Evolutionary conservation across 768 basidiomycete genomes (phyloP).

Genomic region (Botryobasidium botryosum): DNA sequence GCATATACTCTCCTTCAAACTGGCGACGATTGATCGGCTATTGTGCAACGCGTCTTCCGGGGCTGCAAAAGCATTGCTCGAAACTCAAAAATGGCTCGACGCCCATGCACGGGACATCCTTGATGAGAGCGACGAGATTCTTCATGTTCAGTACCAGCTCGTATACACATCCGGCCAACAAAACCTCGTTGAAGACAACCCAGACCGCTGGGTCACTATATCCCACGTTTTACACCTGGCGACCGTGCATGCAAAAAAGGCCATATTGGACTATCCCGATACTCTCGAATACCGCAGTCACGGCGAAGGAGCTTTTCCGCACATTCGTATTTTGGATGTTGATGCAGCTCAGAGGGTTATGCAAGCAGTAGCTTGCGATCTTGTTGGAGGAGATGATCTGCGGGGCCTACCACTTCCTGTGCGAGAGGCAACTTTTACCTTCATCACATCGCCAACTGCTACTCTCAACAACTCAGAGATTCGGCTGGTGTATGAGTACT

Average conservation of each 20-base stretch:
- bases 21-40: slow-evolving; percentile 31
- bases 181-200: slow-evolving; percentile 1
- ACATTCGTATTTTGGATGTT: not conserved
- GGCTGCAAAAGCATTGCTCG: slow-evolving; percentile 7
- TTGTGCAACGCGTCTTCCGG: not conserved
- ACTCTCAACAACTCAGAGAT: too few species aligned
- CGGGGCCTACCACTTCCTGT: too few species aligned
- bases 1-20: slow-evolving; percentile 34
- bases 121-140: slow-evolving; percentile 28
- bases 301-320: not conserved
- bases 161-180: slow-evolving; percentile 5
- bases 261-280: not conserved
- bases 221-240: slow-evolving; percentile 5
- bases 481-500: too few species aligned
- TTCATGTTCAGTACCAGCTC: slow-evolving; percentile 7
- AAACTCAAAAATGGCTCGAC: slow-evolving; percentile 14
- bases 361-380: not conserved
- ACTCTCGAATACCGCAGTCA: not conserved
- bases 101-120: slow-evolving; percentile 24
- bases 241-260: too few species aligned
- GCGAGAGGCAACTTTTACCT: too few species aligned
- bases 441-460: too few species aligned
- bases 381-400: not conserved
- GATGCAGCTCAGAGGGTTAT: not conserved
- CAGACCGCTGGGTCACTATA: slow-evolving; percentile 2